Base-by-base conservation (phyloP, 768 basidiomycete genomes). In the Flagelloscypha sp. region DNA sequence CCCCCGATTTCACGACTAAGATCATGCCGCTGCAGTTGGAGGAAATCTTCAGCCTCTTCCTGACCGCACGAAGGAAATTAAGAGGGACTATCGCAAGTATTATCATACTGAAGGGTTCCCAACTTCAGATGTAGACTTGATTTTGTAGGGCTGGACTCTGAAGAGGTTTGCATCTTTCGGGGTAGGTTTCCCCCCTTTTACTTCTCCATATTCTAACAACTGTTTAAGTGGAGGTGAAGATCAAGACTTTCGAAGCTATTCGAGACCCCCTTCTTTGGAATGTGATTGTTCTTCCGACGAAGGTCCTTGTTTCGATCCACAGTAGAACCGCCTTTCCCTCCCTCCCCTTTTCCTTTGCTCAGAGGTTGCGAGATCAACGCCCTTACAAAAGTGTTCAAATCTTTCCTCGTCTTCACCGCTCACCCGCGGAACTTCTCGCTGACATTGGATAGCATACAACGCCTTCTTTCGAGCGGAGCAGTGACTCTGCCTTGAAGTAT, bases 381-480 rank as follows among this genome's bases (percentile, higher is more conserved):
- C 77, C 77, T 0, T 79, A 78, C 42, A 73, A 76, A 17, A 66
- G 68, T n/a, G 63, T 81, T 21, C 77, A 79, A 48, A 76, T 81
- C 37, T 69, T 79, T 5, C 57, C 79, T n/a, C 70, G 76, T 13
- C 59, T 81, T 1, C 79, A 79, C 45, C 59, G 53, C 10, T 77
- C 75, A 23, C 77, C 76, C n/a, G 76, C 76, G 0, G 78, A 81
- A n/a, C n/a, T n/a, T n/a, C n/a, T n/a, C n/a, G n/a, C n/a, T n/a
- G n/a, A n/a, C n/a, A n/a, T n/a, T n/a, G n/a, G n/a, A n/a, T n/a
- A n/a, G n/a, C n/a, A n/a, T n/a, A n/a, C n/a, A n/a, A n/a, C n/a
- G n/a, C n/a, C n/a, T n/a, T n/a, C n/a, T n/a, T n/a, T n/a, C n/a
- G n/a, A n/a, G n/a, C n/a, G n/a, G n/a, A n/a, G n/a, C n/a, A n/a